Percentiles rank a stretch among this genome's conserved stretches.
Evolutionary conservation across 805 yeast genomes (phyloP).

Genomic region (Wickerhamomyces chambardii): DNA sequence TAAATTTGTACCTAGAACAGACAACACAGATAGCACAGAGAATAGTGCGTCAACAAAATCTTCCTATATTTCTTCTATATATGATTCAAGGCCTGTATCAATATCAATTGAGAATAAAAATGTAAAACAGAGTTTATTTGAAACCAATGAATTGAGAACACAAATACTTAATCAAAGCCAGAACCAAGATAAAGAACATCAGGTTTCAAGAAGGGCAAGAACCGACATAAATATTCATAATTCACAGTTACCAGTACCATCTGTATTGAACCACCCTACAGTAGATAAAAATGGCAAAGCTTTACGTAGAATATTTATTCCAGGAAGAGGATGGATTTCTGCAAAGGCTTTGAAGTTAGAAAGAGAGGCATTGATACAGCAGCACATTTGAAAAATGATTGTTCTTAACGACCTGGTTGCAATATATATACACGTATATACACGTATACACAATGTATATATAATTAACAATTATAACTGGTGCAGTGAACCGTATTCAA

Average conservation of each 20-base stretch:
- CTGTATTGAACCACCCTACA: slow-evolving; percentile 13
- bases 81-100: too few relatives aligned
- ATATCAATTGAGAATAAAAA: too few relatives aligned
- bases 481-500: too few relatives aligned
- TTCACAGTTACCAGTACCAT: slow-evolving; percentile 12
- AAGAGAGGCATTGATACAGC: background rate
- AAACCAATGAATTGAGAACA: background rate
- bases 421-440: too few relatives aligned
- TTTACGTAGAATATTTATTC: slow-evolving; percentile 35
- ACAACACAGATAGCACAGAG: too few relatives aligned
- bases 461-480: too few relatives aligned
- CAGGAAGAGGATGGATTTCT: slow-evolving; percentile 42
- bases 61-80: background rate
- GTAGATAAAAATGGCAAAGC: slow-evolving; percentile 29
- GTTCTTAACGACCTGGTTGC: too few relatives aligned
- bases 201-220: slow-evolving; percentile 6
- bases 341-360: slow-evolving; percentile 9
- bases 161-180: too few relatives aligned
- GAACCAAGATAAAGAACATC: background rate
- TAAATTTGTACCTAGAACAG: too few relatives aligned
- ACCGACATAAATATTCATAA: slow-evolving; percentile 13
- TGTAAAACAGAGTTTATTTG: too few relatives aligned
- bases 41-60: background rate
- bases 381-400: too few relatives aligned
- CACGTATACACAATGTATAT: too few relatives aligned